These are phyloP conservation scores for Pichia sp. DNA, from an alignment of 1,139 yeast genomes.

Conservation along the genomic window DNA sequence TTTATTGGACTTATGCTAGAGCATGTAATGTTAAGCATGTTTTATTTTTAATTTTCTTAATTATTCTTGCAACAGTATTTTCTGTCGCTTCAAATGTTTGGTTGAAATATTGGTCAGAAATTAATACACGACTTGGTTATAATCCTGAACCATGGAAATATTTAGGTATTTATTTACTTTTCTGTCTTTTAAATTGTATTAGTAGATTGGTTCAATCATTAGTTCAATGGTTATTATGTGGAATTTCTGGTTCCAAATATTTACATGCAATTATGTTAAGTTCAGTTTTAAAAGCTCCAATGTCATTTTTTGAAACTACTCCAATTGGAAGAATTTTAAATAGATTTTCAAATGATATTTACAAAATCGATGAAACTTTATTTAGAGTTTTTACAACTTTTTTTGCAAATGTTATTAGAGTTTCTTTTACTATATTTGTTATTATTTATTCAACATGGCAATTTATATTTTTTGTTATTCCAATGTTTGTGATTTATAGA, in stretches of 20 bases:
- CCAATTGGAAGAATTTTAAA: slow-evolving; percentile 93
- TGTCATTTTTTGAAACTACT: slow-evolving; percentile 95
- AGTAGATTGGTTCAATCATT: slow-evolving; percentile 60
- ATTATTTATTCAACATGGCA: slow-evolving; percentile 87
- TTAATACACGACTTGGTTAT: slow-evolving; percentile 59
- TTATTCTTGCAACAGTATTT: slow-evolving; percentile 52
- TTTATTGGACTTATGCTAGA: slow-evolving; percentile 73
- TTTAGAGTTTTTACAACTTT: slow-evolving; percentile 83
- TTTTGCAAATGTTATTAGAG: slow-evolving; percentile 65
- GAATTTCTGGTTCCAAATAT: slow-evolving; percentile 73
- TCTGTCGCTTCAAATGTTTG: slow-evolving; percentile 70
- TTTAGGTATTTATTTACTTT: slow-evolving; percentile 64
- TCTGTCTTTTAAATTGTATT: slow-evolving; percentile 66
- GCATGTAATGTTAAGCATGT: slow-evolving; percentile 83
- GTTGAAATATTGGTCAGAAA: slow-evolving; percentile 97
- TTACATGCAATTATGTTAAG: slow-evolving; percentile 76
- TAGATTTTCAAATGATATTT: slow-evolving; percentile 89
- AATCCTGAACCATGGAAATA: slow-evolving; percentile 69
- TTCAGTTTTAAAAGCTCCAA: slow-evolving; percentile 84
- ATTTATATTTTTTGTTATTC: slow-evolving; percentile 63
- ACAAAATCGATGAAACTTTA: slow-evolving; percentile 82
- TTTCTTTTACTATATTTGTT: slow-evolving; percentile 74
- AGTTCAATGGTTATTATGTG: slow-evolving; percentile 75
- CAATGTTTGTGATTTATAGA: slow-evolving; percentile 64
- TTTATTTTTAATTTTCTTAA: slow-evolving; percentile 41